phyloP scores from a whole-genome alignment of 768 basidiomycete species.

The Lactarius deliciosus region DNA sequence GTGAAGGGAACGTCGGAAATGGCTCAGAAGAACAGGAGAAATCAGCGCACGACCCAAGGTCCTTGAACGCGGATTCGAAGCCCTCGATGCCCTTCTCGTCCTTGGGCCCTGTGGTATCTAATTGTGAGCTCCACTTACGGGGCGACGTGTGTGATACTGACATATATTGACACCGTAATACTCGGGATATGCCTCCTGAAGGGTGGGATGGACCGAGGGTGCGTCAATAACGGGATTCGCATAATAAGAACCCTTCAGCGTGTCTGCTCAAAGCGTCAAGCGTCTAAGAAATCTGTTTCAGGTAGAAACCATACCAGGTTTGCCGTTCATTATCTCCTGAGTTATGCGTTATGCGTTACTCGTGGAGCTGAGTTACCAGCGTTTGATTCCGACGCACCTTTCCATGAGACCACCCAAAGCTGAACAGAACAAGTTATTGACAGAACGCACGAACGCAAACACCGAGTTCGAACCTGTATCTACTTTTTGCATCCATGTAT shows the following conservation, averaged over 20 bases:
- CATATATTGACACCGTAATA: slow-evolving; percentile 92
- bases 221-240: slow-evolving; percentile 77
- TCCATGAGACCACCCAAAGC: slow-evolving; percentile 98
- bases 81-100: slow-evolving; percentile 58
- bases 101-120: slow-evolving; percentile 54
- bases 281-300: not conserved
- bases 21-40: not conserved
- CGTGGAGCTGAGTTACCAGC: not conserved
- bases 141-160: slow-evolving; percentile 36
- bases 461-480: slow-evolving; percentile 59
- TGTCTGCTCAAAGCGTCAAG: slow-evolving; percentile 46
- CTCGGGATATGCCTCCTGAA: slow-evolving; percentile 64
- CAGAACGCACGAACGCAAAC: not conserved
- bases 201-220: slow-evolving; percentile 57
- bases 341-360: slow-evolving; percentile 11
- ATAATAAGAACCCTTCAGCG: slow-evolving; percentile 92
- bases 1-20: slow-evolving; percentile 21
- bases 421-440: slow-evolving; percentile 18
- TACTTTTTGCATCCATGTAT: slow-evolving; percentile 68
- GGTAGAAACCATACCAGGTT: slow-evolving; percentile 51
- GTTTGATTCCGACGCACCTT: slow-evolving; percentile 51
- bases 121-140: not conserved
- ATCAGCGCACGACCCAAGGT: slow-evolving; percentile 59
- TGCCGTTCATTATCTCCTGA: slow-evolving; percentile 95
- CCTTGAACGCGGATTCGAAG: slow-evolving; percentile 88